Evolutionary conservation across 305 asterid genomes (phyloP).

Genomic region (Rubia balearica): DNA sequence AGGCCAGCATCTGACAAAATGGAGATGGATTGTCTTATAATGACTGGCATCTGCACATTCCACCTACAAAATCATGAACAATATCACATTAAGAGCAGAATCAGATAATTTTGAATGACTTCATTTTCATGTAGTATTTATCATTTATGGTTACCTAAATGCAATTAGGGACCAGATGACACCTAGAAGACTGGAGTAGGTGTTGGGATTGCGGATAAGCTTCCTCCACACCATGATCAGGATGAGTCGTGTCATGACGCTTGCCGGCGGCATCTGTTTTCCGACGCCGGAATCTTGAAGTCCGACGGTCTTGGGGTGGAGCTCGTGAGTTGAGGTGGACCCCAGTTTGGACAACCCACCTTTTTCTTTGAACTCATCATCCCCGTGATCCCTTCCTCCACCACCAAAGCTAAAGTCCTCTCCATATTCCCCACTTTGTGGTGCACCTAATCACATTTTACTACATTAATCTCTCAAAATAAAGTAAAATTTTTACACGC

Average conservation of each 20-base stretch:
- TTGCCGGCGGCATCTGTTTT: slow-evolving; percentile 91
- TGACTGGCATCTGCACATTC: slow-evolving; percentile 75
- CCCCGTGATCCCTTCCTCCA: slow-evolving; percentile 43
- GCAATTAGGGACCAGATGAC: slow-evolving; percentile 78
- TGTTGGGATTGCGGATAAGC: slow-evolving; percentile 92
- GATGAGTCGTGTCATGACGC: slow-evolving; percentile 91
- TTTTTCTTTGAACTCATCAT: slow-evolving; percentile 40
- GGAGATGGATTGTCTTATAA: slow-evolving; percentile 56
- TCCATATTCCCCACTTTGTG: slow-evolving; percentile 51
- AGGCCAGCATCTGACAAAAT: slow-evolving; percentile 94
- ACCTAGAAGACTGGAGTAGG: slow-evolving; percentile 92
- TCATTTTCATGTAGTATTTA: too few species aligned
- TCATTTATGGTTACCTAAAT: slow-evolving; percentile 33
- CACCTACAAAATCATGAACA: slow-evolving; percentile 42
- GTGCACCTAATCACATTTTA: slow-evolving; percentile 24
- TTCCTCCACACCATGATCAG: slow-evolving; percentile 99
- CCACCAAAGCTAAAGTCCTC: slow-evolving; percentile 68
- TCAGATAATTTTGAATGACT: too few species aligned
- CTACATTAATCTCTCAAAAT: not conserved
- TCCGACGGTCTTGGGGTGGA: slow-evolving; percentile 39
- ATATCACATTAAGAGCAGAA: too few species aligned
- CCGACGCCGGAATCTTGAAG: slow-evolving; percentile 34
- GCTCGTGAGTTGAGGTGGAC: slow-evolving; percentile 39
- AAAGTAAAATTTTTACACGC: not conserved
- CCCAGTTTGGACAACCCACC: slow-evolving; percentile 47